These are phyloP conservation scores for Yarrowia osloensis DNA, from an alignment of 805 yeast genomes.

Conservation along the genomic window DNA sequence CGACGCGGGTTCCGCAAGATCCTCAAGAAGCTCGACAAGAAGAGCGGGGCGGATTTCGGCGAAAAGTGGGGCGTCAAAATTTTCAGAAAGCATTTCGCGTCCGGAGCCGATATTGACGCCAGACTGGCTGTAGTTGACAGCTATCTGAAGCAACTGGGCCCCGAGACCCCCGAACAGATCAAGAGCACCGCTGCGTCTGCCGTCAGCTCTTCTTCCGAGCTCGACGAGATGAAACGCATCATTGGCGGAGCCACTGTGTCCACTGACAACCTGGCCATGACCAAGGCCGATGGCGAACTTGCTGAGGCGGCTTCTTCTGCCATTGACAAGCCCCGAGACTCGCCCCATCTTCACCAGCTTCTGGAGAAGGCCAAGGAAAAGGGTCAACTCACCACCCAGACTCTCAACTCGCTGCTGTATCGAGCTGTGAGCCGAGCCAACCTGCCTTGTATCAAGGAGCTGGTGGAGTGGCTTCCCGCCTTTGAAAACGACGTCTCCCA, in stretches of 20 bases:
- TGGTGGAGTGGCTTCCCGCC: slow-evolving; percentile 9
- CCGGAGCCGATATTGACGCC: slow-evolving; percentile 60
- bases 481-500: slow-evolving; percentile 9
- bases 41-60: slow-evolving; percentile 62
- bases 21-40: slow-evolving; percentile 86
- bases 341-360: slow-evolving; percentile 2
- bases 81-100: slow-evolving; percentile 73
- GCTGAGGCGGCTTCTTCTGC: background rate
- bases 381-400: slow-evolving; percentile 12
- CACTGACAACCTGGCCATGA: background rate
- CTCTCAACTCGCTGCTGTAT: slow-evolving; percentile 11
- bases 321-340: background rate
- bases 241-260: background rate
- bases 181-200: background rate
- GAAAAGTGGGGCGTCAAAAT: slow-evolving; percentile 64
- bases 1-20: slow-evolving; percentile 88
- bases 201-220: slow-evolving; percentile 1
- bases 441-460: slow-evolving; percentile 16
- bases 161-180: slow-evolving; percentile 4
- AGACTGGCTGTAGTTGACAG: slow-evolving; percentile 47
- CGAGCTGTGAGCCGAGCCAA: slow-evolving; percentile 24
- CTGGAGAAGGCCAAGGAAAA: slow-evolving; percentile 16
- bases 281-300: background rate
- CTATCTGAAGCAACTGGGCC: slow-evolving; percentile 40
- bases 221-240: slow-evolving; percentile 10